A percentile compares a stretch with the other conserved stretches of the same genome.
These are phyloP conservation scores for Diaporthe amygdali DNA, from an alignment of 2,329 filamentous ascomycete species.

Conservation along the genomic window DNA sequence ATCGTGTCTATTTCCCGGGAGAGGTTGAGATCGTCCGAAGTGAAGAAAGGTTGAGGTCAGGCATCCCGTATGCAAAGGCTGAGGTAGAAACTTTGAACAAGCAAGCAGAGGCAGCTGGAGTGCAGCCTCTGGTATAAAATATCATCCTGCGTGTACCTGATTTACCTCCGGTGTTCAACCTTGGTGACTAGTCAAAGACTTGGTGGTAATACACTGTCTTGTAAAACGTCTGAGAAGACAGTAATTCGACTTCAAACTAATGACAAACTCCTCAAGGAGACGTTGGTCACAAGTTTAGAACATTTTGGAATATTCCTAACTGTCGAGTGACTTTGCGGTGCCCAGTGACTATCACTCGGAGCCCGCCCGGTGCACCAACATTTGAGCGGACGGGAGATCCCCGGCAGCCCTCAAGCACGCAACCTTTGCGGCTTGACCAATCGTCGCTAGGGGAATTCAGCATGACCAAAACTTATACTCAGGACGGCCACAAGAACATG, in stretches of 20 bases:
- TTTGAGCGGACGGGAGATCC: not conserved
- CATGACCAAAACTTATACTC: not conserved
- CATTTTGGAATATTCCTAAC: too few species aligned
- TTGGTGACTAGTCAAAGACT: not conserved
- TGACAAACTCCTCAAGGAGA: not conserved
- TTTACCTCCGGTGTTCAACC: not conserved
- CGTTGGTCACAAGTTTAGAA: too few species aligned
- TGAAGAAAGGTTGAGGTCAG: constrained; percentile 54
- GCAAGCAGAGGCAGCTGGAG: constrained; percentile 54
- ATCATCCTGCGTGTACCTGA: not conserved
- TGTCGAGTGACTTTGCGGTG: not conserved
- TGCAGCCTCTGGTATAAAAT: constrained; percentile 25
- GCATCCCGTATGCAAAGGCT: constrained; percentile 63
- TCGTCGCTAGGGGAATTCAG: not conserved
- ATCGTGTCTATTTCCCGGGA: constrained; percentile 65
- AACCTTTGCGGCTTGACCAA: not conserved
- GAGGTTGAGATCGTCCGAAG: constrained; percentile 65
- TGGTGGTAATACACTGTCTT: not conserved
- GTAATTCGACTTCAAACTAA: not conserved
- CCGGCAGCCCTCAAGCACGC: constrained; percentile 5
- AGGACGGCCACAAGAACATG: not conserved
- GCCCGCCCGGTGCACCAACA: not conserved
- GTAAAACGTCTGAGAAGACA: not conserved
- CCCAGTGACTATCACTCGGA: not conserved
- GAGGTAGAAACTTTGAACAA: constrained; percentile 62